These are phyloP conservation scores for Raffaelea deltoideospora DNA, from an alignment of 2,329 filamentous ascomycete genomes.

Conservation along the genomic window DNA sequence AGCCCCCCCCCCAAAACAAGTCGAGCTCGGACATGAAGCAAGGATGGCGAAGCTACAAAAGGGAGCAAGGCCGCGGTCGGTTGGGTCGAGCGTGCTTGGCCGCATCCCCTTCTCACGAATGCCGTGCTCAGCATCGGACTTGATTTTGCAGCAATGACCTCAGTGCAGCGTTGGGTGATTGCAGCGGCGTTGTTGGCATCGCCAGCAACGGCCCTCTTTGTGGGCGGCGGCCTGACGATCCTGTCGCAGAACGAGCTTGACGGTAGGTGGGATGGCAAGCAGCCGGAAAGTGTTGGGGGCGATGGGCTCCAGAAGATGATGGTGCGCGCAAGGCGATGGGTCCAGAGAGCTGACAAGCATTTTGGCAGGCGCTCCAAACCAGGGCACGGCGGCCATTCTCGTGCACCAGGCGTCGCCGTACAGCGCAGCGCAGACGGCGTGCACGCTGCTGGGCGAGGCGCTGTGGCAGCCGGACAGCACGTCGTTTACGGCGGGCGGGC, in stretches of 20 bases:
- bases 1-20: too few relatives aligned
- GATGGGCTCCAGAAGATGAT: too few relatives aligned
- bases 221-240: slow-evolving; percentile 3
- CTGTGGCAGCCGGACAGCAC: slow-evolving; percentile 12
- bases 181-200: not conserved
- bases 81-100: too few relatives aligned
- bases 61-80: too few relatives aligned
- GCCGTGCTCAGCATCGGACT: too few relatives aligned
- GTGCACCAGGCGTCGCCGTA: slow-evolving; percentile 6
- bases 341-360: not conserved
- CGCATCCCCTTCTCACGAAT: too few relatives aligned
- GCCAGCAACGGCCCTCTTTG: not conserved
- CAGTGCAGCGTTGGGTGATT: too few relatives aligned
- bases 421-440: slow-evolving; percentile 1
- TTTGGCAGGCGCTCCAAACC: slow-evolving; percentile 1
- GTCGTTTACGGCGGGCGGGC: slow-evolving; percentile 8
- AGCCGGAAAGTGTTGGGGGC: too few relatives aligned
- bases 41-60: too few relatives aligned
- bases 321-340: not conserved
- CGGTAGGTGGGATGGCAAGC: too few relatives aligned
- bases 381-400: slow-evolving; percentile 7
- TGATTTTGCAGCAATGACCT: too few relatives aligned
- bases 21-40: too few relatives aligned
- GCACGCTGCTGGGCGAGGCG: slow-evolving; percentile 6
- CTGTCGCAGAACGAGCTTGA: slow-evolving; percentile 2